Base-by-base conservation (phyloP, 768 basidiomycete species). In the Cystobasidium onofrii region DNA sequence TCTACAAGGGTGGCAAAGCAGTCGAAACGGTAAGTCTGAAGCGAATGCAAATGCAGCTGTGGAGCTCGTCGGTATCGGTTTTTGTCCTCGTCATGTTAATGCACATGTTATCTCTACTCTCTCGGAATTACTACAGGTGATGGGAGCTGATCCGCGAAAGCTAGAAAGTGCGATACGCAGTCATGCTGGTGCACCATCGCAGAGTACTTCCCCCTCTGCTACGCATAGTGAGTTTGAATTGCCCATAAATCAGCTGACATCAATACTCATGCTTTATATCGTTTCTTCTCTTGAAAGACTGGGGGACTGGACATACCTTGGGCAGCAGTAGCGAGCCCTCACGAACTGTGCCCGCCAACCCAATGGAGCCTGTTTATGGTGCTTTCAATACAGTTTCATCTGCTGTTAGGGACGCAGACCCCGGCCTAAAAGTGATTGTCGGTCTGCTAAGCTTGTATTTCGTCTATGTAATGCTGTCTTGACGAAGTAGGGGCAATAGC, bases 1-100 rank as follows among this genome's bases (percentile, higher is more conserved):
- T 71, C 23, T 71, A 71, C 55, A 71, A 60, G 33, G 69, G 46
- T 29, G 69, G 69, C 52, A 71, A 71, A 52, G 54, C 50, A 31
- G 69, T 57, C 39, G 33, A 36, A 55, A 71, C 69, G 23, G 65
- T 67, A 36, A 50, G 65, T 39, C 2, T 7, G n/a, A 10, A 33
- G n/a, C 18, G n/a, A 20, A 20, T 7, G 15, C 15, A 7, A 50
- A n/a, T 4, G 20, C 6, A 50, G 46, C n/a, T n/a, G 18, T n/a
- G n/a, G n/a, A n/a, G n/a, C n/a, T n/a, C n/a, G n/a, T n/a, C n/a
- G n/a, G n/a, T n/a, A n/a, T n/a, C n/a, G n/a, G n/a, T n/a, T n/a
- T n/a, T n/a, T n/a, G n/a, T n/a, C n/a, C n/a, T n/a, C n/a, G n/a
- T n/a, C n/a, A n/a, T n/a, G n/a, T n/a, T n/a, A n/a, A n/a, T n/a